phyloP scores from a whole-genome alignment of 306 rosid genomes.

The Psophocarpus tetragonolobus region DNA sequence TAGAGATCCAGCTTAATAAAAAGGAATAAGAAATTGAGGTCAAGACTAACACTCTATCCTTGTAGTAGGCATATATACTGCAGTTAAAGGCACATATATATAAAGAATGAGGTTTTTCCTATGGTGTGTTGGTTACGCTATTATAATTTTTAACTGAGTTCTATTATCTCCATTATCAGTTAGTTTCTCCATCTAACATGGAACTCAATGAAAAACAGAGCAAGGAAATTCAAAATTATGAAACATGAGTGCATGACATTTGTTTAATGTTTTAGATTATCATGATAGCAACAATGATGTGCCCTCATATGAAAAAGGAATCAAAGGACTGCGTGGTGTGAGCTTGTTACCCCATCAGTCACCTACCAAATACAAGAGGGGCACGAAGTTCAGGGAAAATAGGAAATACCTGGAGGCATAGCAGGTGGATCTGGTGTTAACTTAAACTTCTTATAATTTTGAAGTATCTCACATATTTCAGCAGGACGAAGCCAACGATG shows the following conservation, averaged over 20 bases:
- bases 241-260: neutral
- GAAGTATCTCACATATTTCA: slow-evolving; percentile 75
- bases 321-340: neutral
- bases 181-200: neutral
- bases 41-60: neutral
- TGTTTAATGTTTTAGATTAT: neutral
- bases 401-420: slow-evolving; percentile 61
- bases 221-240: slow-evolving; percentile 10
- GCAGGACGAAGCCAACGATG: slow-evolving; percentile 75
- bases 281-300: neutral
- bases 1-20: slow-evolving; percentile 71
- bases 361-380: neutral
- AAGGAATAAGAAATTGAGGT: slow-evolving; percentile 14
- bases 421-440: slow-evolving; percentile 59
- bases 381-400: neutral
- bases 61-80: neutral
- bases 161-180: neutral
- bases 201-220: neutral
- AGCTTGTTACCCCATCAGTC: neutral
- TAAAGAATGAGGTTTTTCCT: neutral
- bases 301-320: neutral
- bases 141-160: neutral
- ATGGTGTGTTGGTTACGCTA: neutral
- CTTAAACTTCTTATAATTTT: slow-evolving; percentile 54
- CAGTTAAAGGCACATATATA: neutral